Evolutionary conservation across 768 basidiomycete species (phyloP).

Genomic region (Tricholoma sp.): DNA sequence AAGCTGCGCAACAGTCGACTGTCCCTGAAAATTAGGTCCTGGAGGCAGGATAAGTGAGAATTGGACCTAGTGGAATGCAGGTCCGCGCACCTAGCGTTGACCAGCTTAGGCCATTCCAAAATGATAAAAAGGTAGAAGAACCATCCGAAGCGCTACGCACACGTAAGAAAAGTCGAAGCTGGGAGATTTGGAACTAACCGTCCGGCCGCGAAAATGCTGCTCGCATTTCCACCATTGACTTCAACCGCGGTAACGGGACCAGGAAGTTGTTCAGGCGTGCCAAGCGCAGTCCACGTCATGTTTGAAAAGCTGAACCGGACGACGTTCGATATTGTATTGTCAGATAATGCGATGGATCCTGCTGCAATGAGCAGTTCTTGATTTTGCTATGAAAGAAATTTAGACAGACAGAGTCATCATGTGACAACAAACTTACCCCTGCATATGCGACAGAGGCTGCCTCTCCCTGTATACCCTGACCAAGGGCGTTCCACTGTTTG

Average conservation of each 20-base stretch:
- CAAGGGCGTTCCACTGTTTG: conserved; percentile 80
- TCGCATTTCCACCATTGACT: conserved; percentile 73
- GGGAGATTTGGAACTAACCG: conserved; percentile 43
- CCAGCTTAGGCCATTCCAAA: conserved; percentile 86
- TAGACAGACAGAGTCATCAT: conserved; percentile 8
- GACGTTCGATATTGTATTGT: conserved; percentile 64
- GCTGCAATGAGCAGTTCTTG: conserved; percentile 71
- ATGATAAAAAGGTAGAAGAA: conserved; percentile 64
- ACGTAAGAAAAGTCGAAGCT: background rate
- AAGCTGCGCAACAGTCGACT: conserved; percentile 73
- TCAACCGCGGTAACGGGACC: conserved; percentile 89
- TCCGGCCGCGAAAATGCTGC: conserved; percentile 89
- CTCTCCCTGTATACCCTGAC: conserved; percentile 77
- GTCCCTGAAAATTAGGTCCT: conserved; percentile 53
- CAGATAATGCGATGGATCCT: conserved; percentile 69
- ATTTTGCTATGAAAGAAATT: conserved; percentile 40
- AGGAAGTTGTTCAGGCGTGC: conserved; percentile 56
- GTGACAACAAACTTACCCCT: conserved; percentile 50
- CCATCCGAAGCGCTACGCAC: conserved; percentile 48
- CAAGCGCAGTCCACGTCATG: conserved; percentile 68
- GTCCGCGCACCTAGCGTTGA: conserved; percentile 46
- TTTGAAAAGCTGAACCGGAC: conserved; percentile 70
- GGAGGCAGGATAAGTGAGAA: background rate
- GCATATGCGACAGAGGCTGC: conserved; percentile 75
- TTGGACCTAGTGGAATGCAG: background rate